Percentiles rank a stretch among this genome's conserved stretches.
These are phyloP conservation scores for Pichia sp. DNA, from an alignment of 1,139 yeast genomes.

Conservation along the genomic window DNA sequence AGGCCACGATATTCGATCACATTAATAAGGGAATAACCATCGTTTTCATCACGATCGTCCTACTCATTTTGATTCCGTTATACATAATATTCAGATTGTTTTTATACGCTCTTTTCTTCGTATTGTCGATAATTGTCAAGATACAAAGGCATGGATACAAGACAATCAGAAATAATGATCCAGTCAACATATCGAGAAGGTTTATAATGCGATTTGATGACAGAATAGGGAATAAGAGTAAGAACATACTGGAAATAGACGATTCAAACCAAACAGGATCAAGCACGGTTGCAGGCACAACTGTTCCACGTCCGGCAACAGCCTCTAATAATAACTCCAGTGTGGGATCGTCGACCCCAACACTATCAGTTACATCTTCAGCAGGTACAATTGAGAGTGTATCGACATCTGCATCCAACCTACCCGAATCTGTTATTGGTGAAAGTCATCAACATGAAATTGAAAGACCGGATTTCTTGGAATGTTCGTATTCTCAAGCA, in stretches of 20 bases:
- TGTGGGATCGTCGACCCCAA: too few species aligned
- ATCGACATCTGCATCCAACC: not conserved
- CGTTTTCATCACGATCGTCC: not conserved
- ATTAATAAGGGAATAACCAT: not conserved
- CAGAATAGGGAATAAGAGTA: conserved; percentile 26
- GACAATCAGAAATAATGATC: conserved; percentile 26
- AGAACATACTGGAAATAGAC: conserved; percentile 3
- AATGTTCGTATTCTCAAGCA: conserved; percentile 80
- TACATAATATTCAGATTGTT: conserved; percentile 23
- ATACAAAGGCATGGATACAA: conserved; percentile 23
- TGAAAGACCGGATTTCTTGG: conserved; percentile 44
- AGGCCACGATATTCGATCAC: not conserved
- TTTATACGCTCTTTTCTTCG: conserved; percentile 21
- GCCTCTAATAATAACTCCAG: too few species aligned
- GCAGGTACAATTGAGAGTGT: not conserved
- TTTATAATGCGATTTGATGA: conserved; percentile 33
- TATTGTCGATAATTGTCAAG: conserved; percentile 24
- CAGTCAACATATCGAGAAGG: conserved; percentile 31
- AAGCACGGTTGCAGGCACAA: not conserved
- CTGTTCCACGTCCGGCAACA: too few species aligned
- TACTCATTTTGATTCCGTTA: conserved; percentile 21
- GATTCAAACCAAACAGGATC: not conserved
- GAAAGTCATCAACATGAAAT: conserved; percentile 22
- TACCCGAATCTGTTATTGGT: conserved; percentile 1
- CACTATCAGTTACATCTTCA: too few species aligned